A percentile compares a stretch with the other conserved stretches of the same genome.
These are phyloP conservation scores for bread wheat (Triticum aestivum) DNA, from an alignment of 176 grass and related monocot species.

Conservation along the genomic window IWGSC_CS_RefSeq_v2.1 NC_057800.1:36994821-36995320, in stretches of 20 bases:
- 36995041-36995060: conserved; percentile 62
- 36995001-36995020: conserved; percentile 66
- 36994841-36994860: conserved; percentile 55
- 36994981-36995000: conserved; percentile 65
- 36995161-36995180: not conserved
- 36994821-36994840: conserved; percentile 68
- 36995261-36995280: conserved; percentile 1
- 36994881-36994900: conserved; percentile 29
- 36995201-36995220: not conserved
- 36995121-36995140: not conserved
- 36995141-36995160: not conserved
- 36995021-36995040: conserved; percentile 85
- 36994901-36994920: conserved; percentile 32
- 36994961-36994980: conserved; percentile 75
- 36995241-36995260: not conserved
- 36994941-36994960: conserved; percentile 82
- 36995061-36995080: conserved; percentile 25
- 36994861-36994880: conserved; percentile 25
- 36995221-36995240: conserved; percentile 1
- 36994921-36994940: conserved; percentile 55
- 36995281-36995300: not conserved
- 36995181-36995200: not conserved
- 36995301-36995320: not conserved
- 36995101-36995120: not conserved
- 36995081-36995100: not conserved